Conservation (phyloP, 2,329 filamentous ascomycete species). For the Monilinia aucupariae region DNA sequence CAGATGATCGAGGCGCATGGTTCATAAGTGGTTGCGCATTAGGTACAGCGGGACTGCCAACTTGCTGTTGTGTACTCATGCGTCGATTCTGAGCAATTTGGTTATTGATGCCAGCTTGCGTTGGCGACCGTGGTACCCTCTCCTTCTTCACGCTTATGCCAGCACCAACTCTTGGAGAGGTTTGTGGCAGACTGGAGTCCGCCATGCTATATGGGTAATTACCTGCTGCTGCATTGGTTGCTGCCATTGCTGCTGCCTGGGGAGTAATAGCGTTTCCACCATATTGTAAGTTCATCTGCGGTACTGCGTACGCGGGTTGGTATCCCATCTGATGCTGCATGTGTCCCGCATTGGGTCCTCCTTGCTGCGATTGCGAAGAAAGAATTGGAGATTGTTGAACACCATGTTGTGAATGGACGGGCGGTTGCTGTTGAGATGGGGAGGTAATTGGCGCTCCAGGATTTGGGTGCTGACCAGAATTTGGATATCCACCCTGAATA, state of each 20-base stretch:
- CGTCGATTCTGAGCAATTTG: constrained; percentile 58
- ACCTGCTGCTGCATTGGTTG: constrained; percentile 84
- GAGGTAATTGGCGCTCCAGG: constrained; percentile 57
- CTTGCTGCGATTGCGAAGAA: constrained; percentile 69
- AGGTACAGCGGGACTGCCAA: constrained; percentile 68
- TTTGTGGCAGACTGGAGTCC: constrained; percentile 62
- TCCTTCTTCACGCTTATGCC: constrained; percentile 62
- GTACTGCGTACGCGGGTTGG: constrained; percentile 68
- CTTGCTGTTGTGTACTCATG: constrained; percentile 57
- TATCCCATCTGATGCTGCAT: constrained; percentile 70
- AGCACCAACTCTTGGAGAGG: constrained; percentile 68
- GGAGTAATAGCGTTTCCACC: constrained; percentile 63
- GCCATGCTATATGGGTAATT: constrained; percentile 67
- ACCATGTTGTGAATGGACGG: constrained; percentile 55
- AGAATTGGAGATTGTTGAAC: constrained; percentile 73
- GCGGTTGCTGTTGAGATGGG: constrained; percentile 60
- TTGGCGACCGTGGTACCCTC: constrained; percentile 69
- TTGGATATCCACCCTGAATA: constrained; percentile 57
- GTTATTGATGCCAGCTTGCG: constrained; percentile 56
- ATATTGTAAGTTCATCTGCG: constrained; percentile 73
- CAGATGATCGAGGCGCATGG: constrained; percentile 51
- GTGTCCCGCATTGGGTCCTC: constrained; percentile 55
- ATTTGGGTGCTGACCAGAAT: constrained; percentile 49
- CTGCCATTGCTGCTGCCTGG: constrained; percentile 86
- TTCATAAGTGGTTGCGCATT: constrained; percentile 72